A percentile compares a stretch with the other conserved stretches of the same genome.
These are phyloP conservation scores for Cyberlindnera xishuangbannaensis DNA, from an alignment of 805 yeast species.

Conservation along the genomic window DNA sequence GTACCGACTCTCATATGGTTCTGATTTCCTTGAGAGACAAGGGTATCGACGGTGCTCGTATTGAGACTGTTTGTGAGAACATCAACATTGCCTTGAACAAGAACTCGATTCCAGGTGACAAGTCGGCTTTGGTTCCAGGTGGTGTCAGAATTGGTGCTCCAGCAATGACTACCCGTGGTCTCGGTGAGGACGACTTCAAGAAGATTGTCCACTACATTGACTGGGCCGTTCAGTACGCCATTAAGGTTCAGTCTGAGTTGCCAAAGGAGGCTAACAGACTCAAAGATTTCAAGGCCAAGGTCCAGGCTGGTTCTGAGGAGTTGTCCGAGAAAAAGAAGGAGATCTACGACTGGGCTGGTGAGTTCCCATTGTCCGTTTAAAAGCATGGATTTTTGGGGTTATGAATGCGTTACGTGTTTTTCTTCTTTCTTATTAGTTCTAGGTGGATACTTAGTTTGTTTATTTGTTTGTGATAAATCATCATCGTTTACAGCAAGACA, in stretches of 20 bases:
- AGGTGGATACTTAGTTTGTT: not conserved
- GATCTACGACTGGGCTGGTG: conserved; percentile 87
- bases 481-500: no score
- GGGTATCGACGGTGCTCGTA: conserved; percentile 90
- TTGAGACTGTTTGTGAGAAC: conserved; percentile 83
- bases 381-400: no score
- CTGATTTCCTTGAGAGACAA: conserved; percentile 74
- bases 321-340: conserved; percentile 66
- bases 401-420: no score
- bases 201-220: conserved; percentile 78
- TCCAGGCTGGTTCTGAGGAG: conserved; percentile 66
- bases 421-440: no score
- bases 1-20: conserved; percentile 93
- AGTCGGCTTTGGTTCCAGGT: conserved; percentile 91
- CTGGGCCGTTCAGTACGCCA: conserved; percentile 70
- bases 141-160: conserved; percentile 98
- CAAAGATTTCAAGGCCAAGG: conserved; percentile 89
- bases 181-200: conserved; percentile 79
- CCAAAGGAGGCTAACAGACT: conserved; percentile 93
- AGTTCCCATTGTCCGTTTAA: conserved; percentile 64
- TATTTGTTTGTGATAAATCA: no score
- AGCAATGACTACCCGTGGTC: conserved; percentile 98
- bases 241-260: conserved; percentile 65
- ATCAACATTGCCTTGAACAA: conserved; percentile 93
- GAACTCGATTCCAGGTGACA: conserved; percentile 95